Evolutionary conservation across 2,329 filamentous ascomycete species (phyloP), one percentile per base, ranked within the genome.

Genomic region (Coniochaeta sp.): DNA sequence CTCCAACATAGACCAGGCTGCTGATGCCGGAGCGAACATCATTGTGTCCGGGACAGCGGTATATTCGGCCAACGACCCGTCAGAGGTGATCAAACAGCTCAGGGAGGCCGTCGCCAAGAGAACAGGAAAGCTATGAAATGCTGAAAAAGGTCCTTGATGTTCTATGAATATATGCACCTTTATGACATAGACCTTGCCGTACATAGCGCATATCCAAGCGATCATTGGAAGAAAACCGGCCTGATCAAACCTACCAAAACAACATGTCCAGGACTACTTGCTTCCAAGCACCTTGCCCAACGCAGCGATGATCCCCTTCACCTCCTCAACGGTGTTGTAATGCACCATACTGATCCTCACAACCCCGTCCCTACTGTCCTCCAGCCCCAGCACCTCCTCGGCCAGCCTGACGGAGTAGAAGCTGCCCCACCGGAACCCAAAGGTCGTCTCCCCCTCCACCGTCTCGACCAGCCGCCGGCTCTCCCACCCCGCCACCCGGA

Each of bases 11-110:
- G 93, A 95, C 69, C 89, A 93, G 71, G 95, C 95, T 8, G 95
- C 95, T 0, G 91, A 96, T 62, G 95, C 95, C 0, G 95, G 95
- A 36, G 95, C 95, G 60, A 99, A 99, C 69, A 95, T 99, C 61
- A 99, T 99, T 70, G 95, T 99, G 58, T 93, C 95, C 12, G 95
- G 95, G 33, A 96, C 91, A 69, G 95, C 95, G 44, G 92, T 99
- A 8, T 99, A 98, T 75, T 92, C 93, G 38, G 93, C 95, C 19
- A 83, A 91, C 70, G 90, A 96, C 70, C 95, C 95, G 0, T 84
- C 84, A 6, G 89, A 95, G 66, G 92, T 97, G 26, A 97, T 99
- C 71, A 76, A 81, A n/a, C 80, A 89, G 73, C 77, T 99, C 70
- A 84, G 92, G 65, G 85, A 89, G 62, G 84, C 90, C 2, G 93